Base-by-base conservation (phyloP, 139 green algal species). In the Marvania coccoides region DNA sequence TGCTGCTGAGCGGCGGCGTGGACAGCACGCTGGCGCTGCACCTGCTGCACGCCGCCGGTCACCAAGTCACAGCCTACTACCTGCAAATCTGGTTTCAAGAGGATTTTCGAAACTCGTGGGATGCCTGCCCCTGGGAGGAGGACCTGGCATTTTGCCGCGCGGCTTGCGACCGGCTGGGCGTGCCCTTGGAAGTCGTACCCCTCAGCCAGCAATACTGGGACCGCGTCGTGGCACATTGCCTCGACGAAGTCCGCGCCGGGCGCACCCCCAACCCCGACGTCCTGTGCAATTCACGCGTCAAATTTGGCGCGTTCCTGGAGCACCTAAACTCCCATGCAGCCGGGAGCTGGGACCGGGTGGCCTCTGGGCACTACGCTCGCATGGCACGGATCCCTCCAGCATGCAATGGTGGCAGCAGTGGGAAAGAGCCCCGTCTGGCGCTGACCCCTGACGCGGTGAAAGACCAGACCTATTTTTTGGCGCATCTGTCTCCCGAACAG, bases 241-340 rank as follows among this genome's bases (percentile, higher is more conserved):
- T 98, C 28, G 37, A 28, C 0, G 86, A 97, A 67, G 94, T 98
- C 40, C 72, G 79, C 15, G 72, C 67, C 3, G 94, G 94, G 3
- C 79, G 88, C 45, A 99, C 94, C 5, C 94, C 94, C 36, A 99
- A 99, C 76, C 94, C 94, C 1, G 94, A 99, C 76, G 81, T 99
- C 30, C 76, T 97, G 4, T 99, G 94, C 86, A 99, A 99, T 83
- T 91, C 81, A 2, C 65, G 81, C 38, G 76, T 95, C 30, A 95
- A 95, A 73, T 95, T 96, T 76, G 92, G 93, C 6, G 91, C 91
- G 0, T 98, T 98, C 64, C 78, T 82, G 12, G 90, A 96, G 56
- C 80, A 87, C 60, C 66, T 98, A 26, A 81, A 90, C 10, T 1
- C 12, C 8, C 15, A 47, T n/a, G 47, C 65, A 13, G 47, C 29